Evolutionary conservation across 805 yeast species (phyloP).

Genomic region (Saturnispora dispora): DNA sequence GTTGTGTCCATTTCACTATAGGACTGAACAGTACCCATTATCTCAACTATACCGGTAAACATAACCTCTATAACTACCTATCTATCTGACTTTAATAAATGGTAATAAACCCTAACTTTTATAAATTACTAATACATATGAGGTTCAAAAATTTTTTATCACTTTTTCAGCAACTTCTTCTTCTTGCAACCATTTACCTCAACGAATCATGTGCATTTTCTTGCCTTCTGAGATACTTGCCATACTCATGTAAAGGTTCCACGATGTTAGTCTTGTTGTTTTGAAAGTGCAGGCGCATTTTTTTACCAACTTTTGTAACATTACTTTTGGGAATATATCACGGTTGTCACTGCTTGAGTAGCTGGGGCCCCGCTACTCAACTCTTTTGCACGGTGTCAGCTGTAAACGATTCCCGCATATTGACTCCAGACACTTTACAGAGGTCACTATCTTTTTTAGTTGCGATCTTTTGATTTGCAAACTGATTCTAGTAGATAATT

Average conservation of each 20-base stretch:
- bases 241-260: neutral
- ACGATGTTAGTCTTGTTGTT: neutral
- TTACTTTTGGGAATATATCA: slow-evolving; percentile 25
- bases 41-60: slow-evolving; percentile 94
- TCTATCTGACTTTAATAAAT: neutral
- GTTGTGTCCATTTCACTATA: slow-evolving; percentile 38
- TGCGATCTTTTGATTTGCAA: neutral
- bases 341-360: slow-evolving; percentile 21
- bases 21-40: slow-evolving; percentile 54
- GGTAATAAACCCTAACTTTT: neutral
- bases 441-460: neutral
- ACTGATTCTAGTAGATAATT: neutral
- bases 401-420: slow-evolving; percentile 54
- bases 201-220: no score
- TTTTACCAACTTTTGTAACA: neutral
- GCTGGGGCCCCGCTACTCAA: neutral
- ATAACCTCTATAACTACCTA: slow-evolving; percentile 28
- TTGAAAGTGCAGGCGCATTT: neutral
- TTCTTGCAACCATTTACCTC: no score
- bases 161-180: neutral
- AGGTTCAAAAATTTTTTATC: neutral
- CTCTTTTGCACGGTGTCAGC: slow-evolving; percentile 20
- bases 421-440: slow-evolving; percentile 10
- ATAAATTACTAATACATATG: neutral
- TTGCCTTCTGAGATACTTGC: no score